Base-by-base conservation (phyloP, 2,329 filamentous ascomycete genomes). In the Lecanicillium sp. region DNA sequence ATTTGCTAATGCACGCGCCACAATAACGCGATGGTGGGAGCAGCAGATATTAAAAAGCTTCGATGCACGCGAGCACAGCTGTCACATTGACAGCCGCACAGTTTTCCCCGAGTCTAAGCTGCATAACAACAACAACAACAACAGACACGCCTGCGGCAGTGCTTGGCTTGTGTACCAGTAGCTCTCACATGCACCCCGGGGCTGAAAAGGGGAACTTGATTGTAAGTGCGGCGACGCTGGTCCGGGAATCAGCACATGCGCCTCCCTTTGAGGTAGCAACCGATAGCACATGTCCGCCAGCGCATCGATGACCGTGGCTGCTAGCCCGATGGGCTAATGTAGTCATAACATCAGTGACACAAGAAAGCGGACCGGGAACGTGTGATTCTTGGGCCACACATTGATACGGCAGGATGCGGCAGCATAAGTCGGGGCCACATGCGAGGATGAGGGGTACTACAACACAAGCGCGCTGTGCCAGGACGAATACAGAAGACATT, bases 141-240 rank as follows among this genome's bases (percentile, higher is more conserved):
- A 12, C 26, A 12, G 12, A 12, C 7, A 12, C 26, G 7, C 7
- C 7, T 29, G 12, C 26, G 26, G 26, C 26, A 7, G 26, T 7
- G 7, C 26, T 29, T 7, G 26, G 26, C 26, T 12, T 29, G 26
- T 29, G 26, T 12, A 12, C 7, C 26, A 27, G 42, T 24, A 37
- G 4, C 42, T 20, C 32, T 44, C 42, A 44, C 32, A 44, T 44
- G 42, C 42, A 37, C 17, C 15, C n/a, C 5, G 24, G n/a, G 42
- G 23, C 30, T 29, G 32, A 44, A 35, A 21, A 19, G n/a, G 30
- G 6, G 32, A n/a, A 8, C 15, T 27, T n/a, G 15, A 7, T 23
- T 36, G 17, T 27, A 10, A 36, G 20, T 29, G 29, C 21, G 19
- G 20, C 29, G 42, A 44, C 21, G 32, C 21, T 44, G 42, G 37